Conservation (phyloP, 352 stramenopile species). For the Blastocystis sp. region DNA sequence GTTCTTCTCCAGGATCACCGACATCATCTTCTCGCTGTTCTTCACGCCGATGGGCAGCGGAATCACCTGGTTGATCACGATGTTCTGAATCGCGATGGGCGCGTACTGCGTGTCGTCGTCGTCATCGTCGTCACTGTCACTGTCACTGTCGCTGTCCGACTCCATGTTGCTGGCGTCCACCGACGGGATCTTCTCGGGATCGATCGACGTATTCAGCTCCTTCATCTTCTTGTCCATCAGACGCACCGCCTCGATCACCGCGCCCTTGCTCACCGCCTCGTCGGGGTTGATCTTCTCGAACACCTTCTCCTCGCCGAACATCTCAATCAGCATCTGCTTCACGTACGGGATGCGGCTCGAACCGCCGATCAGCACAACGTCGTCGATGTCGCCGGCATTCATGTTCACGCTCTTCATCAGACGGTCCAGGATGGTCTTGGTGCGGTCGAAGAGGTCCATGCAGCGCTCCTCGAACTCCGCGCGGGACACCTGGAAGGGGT, state of each 20-base stretch:
- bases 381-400: slow-evolving; percentile 77
- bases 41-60: not conserved
- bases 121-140: not conserved
- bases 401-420: slow-evolving; percentile 75
- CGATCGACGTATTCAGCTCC: too few species aligned
- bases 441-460: slow-evolving; percentile 82
- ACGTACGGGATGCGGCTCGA: slow-evolving; percentile 82
- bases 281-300: slow-evolving; percentile 86
- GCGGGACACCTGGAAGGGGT: slow-evolving; percentile 83
- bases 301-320: slow-evolving; percentile 81
- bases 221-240: not conserved
- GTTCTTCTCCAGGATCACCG: not conserved
- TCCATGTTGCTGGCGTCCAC: not conserved
- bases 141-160: not conserved
- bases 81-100: not conserved
- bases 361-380: slow-evolving; percentile 84
- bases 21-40: not conserved
- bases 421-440: slow-evolving; percentile 73
- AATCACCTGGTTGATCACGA: not conserved
- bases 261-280: slow-evolving; percentile 87
- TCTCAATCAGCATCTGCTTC: slow-evolving; percentile 79
- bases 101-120: not conserved
- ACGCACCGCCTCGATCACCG: slow-evolving; percentile 75
- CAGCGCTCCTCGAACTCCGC: slow-evolving; percentile 93
- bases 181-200: too few species aligned